Conservation (phyloP, 164 flowering plant genomes). For the Vitis vinifera region ASM3070453v1 NC_081819.1:12680001-12680500, state of each 20-base stretch:
- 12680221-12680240: slow-evolving; percentile 94
- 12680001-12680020: slow-evolving; percentile 88
- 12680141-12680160: slow-evolving; percentile 54
- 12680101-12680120: not conserved
- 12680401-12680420: not conserved
- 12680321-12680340: slow-evolving; percentile 77
- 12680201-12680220: slow-evolving; percentile 93
- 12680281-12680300: slow-evolving; percentile 81
- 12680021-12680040: slow-evolving; percentile 88
- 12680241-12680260: slow-evolving; percentile 94
- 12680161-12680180: slow-evolving; percentile 98
- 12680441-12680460: not conserved
- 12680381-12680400: not conserved
- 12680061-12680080: no score
- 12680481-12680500: not conserved
- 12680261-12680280: slow-evolving; percentile 85
- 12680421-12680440: not conserved
- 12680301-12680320: slow-evolving; percentile 64
- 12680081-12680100: no score
- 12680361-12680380: slow-evolving; percentile 60
- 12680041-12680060: not conserved
- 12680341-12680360: slow-evolving; percentile 69
- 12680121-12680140: not conserved
- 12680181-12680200: slow-evolving; percentile 80
- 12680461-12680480: not conserved